These are phyloP conservation scores for Allium sativum DNA, from an alignment of 106 monocot genomes.

Conservation along the genomic window DNA sequence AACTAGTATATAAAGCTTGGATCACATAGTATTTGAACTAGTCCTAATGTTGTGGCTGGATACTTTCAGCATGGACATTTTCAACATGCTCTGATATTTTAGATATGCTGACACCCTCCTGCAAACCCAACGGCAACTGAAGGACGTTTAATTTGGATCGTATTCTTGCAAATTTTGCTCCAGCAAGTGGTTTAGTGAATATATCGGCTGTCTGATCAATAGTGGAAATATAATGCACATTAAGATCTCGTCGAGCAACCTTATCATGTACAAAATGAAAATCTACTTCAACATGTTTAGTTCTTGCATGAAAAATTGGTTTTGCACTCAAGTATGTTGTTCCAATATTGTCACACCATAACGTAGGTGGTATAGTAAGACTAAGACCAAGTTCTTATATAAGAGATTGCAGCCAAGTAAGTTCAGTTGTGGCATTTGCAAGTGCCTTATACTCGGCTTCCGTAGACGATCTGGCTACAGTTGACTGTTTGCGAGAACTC, in stretches of 20 bases:
- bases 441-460: constrained; percentile 9
- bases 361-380: background rate
- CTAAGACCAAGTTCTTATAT: constrained; percentile 2
- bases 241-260: background rate
- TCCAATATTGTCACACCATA: constrained; percentile 22
- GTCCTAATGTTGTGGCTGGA: no score
- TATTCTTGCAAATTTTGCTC: background rate
- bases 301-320: constrained; percentile 11
- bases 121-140: background rate
- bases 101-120: background rate
- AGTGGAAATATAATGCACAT: background rate
- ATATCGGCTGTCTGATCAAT: background rate
- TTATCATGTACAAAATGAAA: constrained; percentile 14
- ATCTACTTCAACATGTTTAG: constrained; percentile 14
- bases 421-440: background rate
- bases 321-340: background rate
- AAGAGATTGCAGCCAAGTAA: background rate
- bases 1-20: no score
- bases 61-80: no score
- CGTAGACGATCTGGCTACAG: constrained; percentile 2
- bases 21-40: no score
- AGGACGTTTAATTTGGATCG: background rate
- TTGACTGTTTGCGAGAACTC: constrained; percentile 15
- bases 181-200: background rate
- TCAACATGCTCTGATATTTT: no score